Evolutionary conservation across 495 filamentous ascomycete genomes (phyloP).

Genomic region (Penicillium samsonianum): DNA sequence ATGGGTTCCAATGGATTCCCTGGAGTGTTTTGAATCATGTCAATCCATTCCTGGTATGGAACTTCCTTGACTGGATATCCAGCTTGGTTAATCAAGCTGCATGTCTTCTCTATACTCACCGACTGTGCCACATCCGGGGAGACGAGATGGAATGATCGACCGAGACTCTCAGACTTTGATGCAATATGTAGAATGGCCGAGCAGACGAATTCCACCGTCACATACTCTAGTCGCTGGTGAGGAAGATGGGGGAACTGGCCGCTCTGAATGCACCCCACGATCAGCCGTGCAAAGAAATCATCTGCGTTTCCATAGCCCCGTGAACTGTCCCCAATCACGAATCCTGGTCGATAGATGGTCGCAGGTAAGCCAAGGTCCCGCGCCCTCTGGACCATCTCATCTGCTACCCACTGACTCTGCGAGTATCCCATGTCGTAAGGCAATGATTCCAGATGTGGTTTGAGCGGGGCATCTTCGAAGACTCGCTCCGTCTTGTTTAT

Average conservation of each 20-base stretch:
- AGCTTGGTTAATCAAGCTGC: constrained; percentile 13
- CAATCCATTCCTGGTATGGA: constrained; percentile 19
- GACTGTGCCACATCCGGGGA: constrained; percentile 12
- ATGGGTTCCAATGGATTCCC: constrained; percentile 5
- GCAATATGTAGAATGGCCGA: constrained; percentile 22
- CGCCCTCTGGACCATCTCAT: constrained; percentile 22
- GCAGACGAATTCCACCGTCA: constrained; percentile 25
- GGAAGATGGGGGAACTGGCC: constrained; percentile 22
- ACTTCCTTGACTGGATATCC: constrained; percentile 12
- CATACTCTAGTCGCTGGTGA: constrained; percentile 16
- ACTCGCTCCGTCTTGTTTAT: constrained; percentile 6
- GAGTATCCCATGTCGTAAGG: constrained; percentile 27
- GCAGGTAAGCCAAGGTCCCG: constrained; percentile 19
- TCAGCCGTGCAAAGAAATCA: constrained; percentile 29
- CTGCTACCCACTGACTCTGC: constrained; percentile 25
- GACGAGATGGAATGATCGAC: constrained; percentile 2
- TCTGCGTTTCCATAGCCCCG: constrained; percentile 25
- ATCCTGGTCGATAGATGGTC: constrained; percentile 29
- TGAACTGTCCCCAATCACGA: constrained; percentile 22
- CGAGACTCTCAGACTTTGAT: constrained; percentile 7
- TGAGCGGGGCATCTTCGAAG: constrained; percentile 17
- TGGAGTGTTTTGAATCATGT: not conserved
- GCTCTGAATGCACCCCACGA: constrained; percentile 20
- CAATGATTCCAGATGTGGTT: constrained; percentile 11
- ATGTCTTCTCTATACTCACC: constrained; percentile 10